Evolutionary conservation across 345 rosid genomes (phyloP).

Genomic region (Lumnitzera racemosa): DNA sequence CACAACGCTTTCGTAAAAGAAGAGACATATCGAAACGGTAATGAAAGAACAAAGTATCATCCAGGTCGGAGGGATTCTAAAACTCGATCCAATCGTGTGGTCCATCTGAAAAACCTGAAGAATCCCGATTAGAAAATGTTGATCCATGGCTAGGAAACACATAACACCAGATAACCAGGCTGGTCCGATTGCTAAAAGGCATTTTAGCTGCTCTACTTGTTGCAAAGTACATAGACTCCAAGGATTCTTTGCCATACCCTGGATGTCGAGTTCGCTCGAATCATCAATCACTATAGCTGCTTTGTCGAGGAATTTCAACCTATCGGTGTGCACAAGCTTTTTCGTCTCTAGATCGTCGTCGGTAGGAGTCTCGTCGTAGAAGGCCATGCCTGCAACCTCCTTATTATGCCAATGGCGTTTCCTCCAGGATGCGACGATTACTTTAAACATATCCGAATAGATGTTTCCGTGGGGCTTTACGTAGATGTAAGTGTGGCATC

Average conservation of each 20-base stretch:
- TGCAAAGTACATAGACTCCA: conserved; percentile 61
- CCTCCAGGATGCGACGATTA: conserved; percentile 32
- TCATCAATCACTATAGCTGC: conserved; percentile 37
- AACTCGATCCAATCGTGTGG: conserved; percentile 24
- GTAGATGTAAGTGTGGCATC: conserved; percentile 37
- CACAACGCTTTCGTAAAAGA: conserved; percentile 36
- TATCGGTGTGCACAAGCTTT: conserved; percentile 24
- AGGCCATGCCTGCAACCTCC: background rate
- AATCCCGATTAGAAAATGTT: conserved; percentile 46
- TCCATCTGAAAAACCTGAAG: conserved; percentile 53
- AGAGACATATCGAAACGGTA: conserved; percentile 55
- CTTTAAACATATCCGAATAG: conserved; percentile 43
- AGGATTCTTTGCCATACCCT: conserved; percentile 29
- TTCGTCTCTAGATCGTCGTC: conserved; percentile 3
- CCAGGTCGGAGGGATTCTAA: conserved; percentile 62
- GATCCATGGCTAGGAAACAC: conserved; percentile 59
- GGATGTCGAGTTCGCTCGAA: conserved; percentile 36
- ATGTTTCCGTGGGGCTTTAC: conserved; percentile 50
- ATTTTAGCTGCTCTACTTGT: conserved; percentile 55
- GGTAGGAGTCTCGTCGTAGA: conserved; percentile 27
- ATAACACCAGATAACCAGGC: conserved; percentile 58
- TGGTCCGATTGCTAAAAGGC: conserved; percentile 37
- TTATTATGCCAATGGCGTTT: conserved; percentile 19
- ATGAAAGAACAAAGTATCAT: conserved; percentile 55
- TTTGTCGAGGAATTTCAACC: conserved; percentile 46